A percentile compares a stretch with the other conserved stretches of the same genome.
These are phyloP conservation scores for Fusarium lyarnte DNA, from an alignment of 2,329 filamentous ascomycete genomes.

Conservation along the genomic window DNA sequence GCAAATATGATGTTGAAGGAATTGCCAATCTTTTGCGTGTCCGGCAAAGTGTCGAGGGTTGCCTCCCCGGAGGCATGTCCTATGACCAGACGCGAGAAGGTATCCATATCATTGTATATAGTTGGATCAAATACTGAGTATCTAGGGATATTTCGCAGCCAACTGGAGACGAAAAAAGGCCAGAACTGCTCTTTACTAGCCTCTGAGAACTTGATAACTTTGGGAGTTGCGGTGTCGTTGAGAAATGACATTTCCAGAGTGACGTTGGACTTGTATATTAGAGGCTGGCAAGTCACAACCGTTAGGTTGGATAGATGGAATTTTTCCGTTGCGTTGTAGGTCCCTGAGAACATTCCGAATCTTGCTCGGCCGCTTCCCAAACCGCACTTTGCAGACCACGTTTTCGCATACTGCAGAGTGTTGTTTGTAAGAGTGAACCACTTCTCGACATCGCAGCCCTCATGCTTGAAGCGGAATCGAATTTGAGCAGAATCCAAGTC, in stretches of 20 bases:
- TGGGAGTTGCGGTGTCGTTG: neutral
- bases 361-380: neutral
- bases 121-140: neutral
- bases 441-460: accelerated
- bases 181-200: neutral
- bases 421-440: neutral
- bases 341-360: neutral
- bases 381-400: neutral
- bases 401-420: neutral
- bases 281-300: neutral
- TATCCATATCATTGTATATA: neutral
- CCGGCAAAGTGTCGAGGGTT: neutral
- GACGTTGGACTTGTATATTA: neutral
- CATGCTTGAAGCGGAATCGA: neutral
- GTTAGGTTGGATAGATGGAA: neutral
- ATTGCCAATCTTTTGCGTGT: neutral
- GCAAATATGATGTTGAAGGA: neutral
- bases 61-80: neutral
- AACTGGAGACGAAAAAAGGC: neutral
- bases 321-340: neutral
- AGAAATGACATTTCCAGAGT: neutral
- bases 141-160: neutral
- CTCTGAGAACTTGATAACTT: neutral
- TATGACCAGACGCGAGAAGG: neutral
- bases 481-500: neutral